Evolutionary conservation across 257 asterid species (phyloP).

Genomic region (Gynochthodes officinalis): DNA sequence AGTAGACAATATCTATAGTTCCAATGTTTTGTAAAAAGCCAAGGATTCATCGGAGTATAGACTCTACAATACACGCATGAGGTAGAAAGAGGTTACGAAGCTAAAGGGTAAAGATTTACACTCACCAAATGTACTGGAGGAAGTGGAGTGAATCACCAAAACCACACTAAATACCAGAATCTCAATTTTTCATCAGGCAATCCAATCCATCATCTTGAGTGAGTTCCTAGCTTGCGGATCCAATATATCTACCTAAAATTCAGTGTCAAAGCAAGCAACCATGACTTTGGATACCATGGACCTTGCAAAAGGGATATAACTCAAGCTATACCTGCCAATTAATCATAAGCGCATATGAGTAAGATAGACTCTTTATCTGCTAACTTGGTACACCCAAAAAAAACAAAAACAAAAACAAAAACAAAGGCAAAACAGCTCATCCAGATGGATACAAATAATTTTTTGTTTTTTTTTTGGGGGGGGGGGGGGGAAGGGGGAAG

Average conservation of each 20-base stretch:
- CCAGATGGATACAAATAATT: too few species aligned
- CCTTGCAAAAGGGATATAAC: conserved; percentile 95
- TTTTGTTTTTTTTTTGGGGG: too few species aligned
- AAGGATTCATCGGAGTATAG: background rate
- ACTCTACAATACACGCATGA: background rate
- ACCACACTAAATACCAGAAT: conserved; percentile 6
- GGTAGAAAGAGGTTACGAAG: background rate
- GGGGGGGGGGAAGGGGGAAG: too few species aligned
- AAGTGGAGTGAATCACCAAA: conserved; percentile 13
- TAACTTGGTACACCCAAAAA: too few species aligned
- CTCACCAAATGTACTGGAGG: background rate
- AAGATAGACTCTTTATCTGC: background rate
- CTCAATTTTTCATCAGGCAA: background rate
- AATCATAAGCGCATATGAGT: conserved; percentile 8
- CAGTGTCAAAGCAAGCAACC: conserved; percentile 93
- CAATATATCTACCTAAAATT: conserved; percentile 42
- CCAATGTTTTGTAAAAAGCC: background rate
- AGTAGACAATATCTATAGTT: conserved; percentile 1
- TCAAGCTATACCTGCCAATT: conserved; percentile 88
- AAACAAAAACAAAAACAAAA: too few species aligned
- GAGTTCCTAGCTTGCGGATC: conserved; percentile 18
- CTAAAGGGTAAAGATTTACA: background rate
- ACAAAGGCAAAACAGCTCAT: too few species aligned
- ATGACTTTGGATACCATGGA: conserved; percentile 89
- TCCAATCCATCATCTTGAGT: conserved; percentile 9